A percentile compares a stretch with the other conserved stretches of the same genome.
Evolutionary conservation across 2,329 filamentous ascomycete genomes (phyloP).

Genomic region (Furcasterigmium sp.): DNA sequence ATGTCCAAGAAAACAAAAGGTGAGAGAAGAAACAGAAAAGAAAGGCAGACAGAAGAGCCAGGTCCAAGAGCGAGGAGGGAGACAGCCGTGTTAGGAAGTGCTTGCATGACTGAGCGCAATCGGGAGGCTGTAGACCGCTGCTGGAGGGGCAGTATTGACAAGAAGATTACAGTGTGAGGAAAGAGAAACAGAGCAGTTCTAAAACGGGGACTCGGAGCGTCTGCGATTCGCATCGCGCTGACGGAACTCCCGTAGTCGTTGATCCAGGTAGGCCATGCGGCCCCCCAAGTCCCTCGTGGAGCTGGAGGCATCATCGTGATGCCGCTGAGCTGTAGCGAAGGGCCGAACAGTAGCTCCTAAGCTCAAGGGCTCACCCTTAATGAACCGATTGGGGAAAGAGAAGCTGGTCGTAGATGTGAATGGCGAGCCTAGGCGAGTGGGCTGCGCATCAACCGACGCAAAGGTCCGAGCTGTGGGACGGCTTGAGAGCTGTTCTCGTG

Average conservation of each 20-base stretch:
- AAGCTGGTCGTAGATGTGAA: slow-evolving; percentile 47
- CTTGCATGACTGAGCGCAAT: no score
- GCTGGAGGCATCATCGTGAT: slow-evolving; percentile 24
- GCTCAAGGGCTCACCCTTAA: slow-evolving; percentile 39
- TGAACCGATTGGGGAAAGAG: slow-evolving; percentile 56
- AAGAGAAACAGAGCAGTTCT: slow-evolving; percentile 18
- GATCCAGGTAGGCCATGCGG: slow-evolving; percentile 53
- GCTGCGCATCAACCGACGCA: slow-evolving; percentile 26
- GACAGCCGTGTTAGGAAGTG: no score
- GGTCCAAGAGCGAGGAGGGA: no score
- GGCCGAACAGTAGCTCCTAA: slow-evolving; percentile 40
- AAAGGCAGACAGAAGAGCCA: no score
- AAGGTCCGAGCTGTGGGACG: background rate
- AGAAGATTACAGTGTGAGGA: slow-evolving; percentile 17
- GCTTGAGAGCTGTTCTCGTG: background rate
- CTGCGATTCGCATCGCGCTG: slow-evolving; percentile 33
- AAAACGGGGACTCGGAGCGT: slow-evolving; percentile 46
- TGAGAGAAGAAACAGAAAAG: slow-evolving; percentile 8
- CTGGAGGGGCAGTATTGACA: slow-evolving; percentile 6
- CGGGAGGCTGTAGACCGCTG: slow-evolving; percentile 1
- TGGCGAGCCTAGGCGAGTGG: slow-evolving; percentile 53
- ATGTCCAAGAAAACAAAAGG: slow-evolving; percentile 2
- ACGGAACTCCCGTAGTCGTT: slow-evolving; percentile 50
- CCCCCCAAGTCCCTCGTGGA: slow-evolving; percentile 40
- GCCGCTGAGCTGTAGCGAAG: slow-evolving; percentile 53